Conservation (phyloP, 192 early-diverging fungal genomes). For the Coemansia asiatica region DNA sequence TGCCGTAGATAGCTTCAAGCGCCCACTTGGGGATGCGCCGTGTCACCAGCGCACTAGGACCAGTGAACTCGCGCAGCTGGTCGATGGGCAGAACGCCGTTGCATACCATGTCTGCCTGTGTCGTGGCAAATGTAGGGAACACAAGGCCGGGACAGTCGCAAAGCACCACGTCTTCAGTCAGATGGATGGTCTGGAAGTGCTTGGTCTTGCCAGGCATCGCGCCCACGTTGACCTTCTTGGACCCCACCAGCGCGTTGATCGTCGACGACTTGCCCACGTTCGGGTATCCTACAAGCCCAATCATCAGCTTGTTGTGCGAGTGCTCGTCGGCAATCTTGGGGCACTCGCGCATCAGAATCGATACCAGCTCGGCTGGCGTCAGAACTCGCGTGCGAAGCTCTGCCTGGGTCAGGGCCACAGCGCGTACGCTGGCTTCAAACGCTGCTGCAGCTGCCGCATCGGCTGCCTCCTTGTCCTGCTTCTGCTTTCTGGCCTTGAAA, state of each 20-base stretch:
- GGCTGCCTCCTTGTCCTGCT: conserved; percentile 13
- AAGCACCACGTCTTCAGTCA: conserved; percentile 80
- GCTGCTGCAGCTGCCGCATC: conserved; percentile 13
- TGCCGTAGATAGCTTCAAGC: conserved; percentile 91
- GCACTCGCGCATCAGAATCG: conserved; percentile 59
- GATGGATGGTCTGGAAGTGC: conserved; percentile 98
- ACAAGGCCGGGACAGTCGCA: conserved; percentile 99
- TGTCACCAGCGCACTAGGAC: conserved; percentile 78
- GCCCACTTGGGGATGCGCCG: conserved; percentile 83
- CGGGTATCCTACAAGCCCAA: conserved; percentile 98
- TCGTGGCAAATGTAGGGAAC: conserved; percentile 98
- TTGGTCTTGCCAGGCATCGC: conserved; percentile 99
- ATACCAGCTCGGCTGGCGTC: conserved; percentile 67
- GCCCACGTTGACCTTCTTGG: conserved; percentile 91
- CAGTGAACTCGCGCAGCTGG: conserved; percentile 93
- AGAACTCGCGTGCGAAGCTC: conserved; percentile 63
- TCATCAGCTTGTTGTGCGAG: conserved; percentile 64
- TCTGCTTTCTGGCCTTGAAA: conserved; percentile 17
- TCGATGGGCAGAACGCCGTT: conserved; percentile 99
- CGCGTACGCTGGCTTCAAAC: conserved; percentile 45
- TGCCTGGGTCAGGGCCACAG: conserved; percentile 28
- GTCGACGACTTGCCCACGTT: conserved; percentile 99
- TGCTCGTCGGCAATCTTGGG: conserved; percentile 53
- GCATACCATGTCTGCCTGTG: conserved; percentile 97
- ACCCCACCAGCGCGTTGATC: conserved; percentile 93